Evolutionary conservation across 1,139 yeast genomes (phyloP).

Genomic region (Geotrichum bryndzae): DNA sequence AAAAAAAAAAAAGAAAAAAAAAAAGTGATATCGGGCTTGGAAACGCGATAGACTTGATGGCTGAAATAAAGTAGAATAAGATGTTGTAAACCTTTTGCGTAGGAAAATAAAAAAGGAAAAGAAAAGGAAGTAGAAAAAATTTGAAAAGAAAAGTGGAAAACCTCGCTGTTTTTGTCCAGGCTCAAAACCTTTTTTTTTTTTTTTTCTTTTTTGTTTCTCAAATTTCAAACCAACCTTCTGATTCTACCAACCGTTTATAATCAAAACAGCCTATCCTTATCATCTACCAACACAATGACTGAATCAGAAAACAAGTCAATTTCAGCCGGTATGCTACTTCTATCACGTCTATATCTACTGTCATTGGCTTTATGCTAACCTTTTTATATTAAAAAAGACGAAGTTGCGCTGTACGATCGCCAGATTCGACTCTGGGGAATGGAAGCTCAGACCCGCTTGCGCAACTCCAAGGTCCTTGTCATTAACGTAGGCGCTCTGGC

Average conservation of each 20-base stretch:
- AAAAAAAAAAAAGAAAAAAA: no score
- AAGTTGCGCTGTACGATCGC: slow-evolving; percentile 86
- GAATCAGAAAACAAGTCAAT: slow-evolving; percentile 10
- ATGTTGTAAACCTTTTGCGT: neutral
- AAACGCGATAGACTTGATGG: neutral
- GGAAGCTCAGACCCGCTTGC: slow-evolving; percentile 78
- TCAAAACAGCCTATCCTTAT: neutral
- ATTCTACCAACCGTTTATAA: neutral
- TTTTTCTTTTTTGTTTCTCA: neutral
- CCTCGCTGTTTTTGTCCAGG: neutral
- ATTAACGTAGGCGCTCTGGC: slow-evolving; percentile 69
- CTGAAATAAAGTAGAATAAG: neutral
- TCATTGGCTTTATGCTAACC: neutral
- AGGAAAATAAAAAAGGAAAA: neutral
- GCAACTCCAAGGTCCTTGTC: slow-evolving; percentile 64
- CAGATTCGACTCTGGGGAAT: slow-evolving; percentile 96
- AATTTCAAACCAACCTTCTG: neutral
- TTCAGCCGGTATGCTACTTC: slow-evolving; percentile 17
- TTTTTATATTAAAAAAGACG: slow-evolving; percentile 43
- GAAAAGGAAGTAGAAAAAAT: neutral
- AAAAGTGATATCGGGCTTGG: neutral
- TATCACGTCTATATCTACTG: neutral
- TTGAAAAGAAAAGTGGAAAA: neutral
- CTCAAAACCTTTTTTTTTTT: neutral
- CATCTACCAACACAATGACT: slow-evolving; percentile 4